These are phyloP conservation scores for Verticillium nonalfalfae DNA, from an alignment of 2,329 filamentous ascomycete genomes.

Conservation along the genomic window DNA sequence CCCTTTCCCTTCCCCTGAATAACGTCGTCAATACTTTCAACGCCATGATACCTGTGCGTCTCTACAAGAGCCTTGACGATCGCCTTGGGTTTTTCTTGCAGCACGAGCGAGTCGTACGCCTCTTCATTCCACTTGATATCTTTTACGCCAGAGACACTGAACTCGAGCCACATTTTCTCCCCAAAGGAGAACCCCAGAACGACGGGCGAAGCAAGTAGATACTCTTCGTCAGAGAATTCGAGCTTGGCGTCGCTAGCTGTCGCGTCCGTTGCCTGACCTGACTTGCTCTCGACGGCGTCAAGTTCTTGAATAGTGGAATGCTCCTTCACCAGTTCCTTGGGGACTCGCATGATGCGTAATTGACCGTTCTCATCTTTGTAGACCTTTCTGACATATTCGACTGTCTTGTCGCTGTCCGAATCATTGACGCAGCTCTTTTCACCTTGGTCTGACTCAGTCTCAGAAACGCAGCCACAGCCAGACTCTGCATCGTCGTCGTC, in stretches of 20 bases:
- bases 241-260: slow-evolving; percentile 21
- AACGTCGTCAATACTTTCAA: slow-evolving; percentile 41
- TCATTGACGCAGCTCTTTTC: slow-evolving; percentile 32
- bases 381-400: slow-evolving; percentile 45
- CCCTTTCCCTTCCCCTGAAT: slow-evolving; percentile 52
- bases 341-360: slow-evolving; percentile 20
- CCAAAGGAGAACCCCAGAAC: slow-evolving; percentile 47
- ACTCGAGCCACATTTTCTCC: slow-evolving; percentile 40
- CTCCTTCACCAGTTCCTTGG: slow-evolving; percentile 25
- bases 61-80: slow-evolving; percentile 57
- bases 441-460: not conserved
- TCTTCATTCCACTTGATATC: slow-evolving; percentile 41
- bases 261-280: not conserved
- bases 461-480: slow-evolving; percentile 29
- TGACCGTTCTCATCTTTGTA: slow-evolving; percentile 35
- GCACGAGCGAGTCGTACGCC: slow-evolving; percentile 41
- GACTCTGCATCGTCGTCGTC: slow-evolving; percentile 35
- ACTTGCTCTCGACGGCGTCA: slow-evolving; percentile 14
- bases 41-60: slow-evolving; percentile 54
- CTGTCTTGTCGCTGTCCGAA: slow-evolving; percentile 31
- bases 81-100: slow-evolving; percentile 41
- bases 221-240: slow-evolving; percentile 33
- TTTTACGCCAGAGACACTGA: slow-evolving; percentile 36
- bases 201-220: slow-evolving; percentile 30
- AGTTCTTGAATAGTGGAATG: slow-evolving; percentile 42